Evolutionary conservation across 1,139 yeast species (phyloP), one percentile per base, ranked within the genome.

Genomic region (Groenewaldozyma sp.): DNA sequence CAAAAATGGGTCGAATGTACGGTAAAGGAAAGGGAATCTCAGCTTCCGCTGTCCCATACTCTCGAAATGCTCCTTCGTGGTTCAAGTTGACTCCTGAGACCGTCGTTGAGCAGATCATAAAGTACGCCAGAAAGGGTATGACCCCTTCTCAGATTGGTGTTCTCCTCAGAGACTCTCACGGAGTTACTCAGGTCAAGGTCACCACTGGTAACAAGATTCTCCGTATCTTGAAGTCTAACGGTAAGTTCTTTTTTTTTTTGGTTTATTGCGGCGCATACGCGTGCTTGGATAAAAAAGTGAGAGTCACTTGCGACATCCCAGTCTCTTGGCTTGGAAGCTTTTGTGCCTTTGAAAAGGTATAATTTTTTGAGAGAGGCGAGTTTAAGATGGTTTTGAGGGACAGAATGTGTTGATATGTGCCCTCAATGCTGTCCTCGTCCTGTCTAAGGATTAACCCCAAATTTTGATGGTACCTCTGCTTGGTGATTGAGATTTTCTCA

Each of bases 131-230:
- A 78, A 91, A 91, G 82, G 99, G 99, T 86, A 76, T 87, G 71
- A 86, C 97, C 60, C 99, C 99, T 64, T 91, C 98, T 63, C 95
- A 87, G 74, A 91, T 91, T 59, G 98, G 99, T 83, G 98, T 91
- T 65, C 73, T 87, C 65, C 86, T 91, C 71, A 88, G 99, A 81
- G 99, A 91, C 75, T 94, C 97, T 63, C 98, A 93, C 77, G 98
- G 98, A 74, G 97, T 91, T 63, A 81, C 96, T 68, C 96, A 88
- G 75, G 74, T 95, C 63, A 87, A 81, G 76, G 81, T 88, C 67
- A 87, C 86, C 73, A 91, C 98, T 60, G 97, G 97, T 52, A 88
- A 88, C 95, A 93, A 93, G 86, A 82, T 91, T 67, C 82, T 91
- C 73, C 88, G 99, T 82, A 87, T 91, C 77, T 81, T 91, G 71